Base-by-base conservation (phyloP, 2,329 filamentous ascomycete genomes). In the Penicillium corylophilum region DNA sequence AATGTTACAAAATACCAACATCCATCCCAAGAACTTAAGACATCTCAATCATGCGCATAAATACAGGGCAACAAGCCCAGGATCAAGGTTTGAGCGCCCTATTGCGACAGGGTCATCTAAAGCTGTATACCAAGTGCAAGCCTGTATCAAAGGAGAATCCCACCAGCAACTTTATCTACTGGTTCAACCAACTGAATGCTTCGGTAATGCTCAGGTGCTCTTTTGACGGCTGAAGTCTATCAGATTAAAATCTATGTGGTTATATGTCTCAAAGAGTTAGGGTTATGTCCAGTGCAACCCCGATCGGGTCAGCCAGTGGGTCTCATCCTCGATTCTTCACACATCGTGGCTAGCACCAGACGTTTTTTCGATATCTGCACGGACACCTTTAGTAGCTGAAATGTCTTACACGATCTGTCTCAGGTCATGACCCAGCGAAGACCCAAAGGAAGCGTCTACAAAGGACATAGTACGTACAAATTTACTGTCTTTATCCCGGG, bases 351-450 rank as follows among this genome's bases (percentile, higher is more conserved):
- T n/a, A 36, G 22, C 44, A 28, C 35, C 41, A 24, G 48, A 50
- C 36, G 36, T 10, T 20, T 44, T 46, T 47, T 43, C 39, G 31
- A 51, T 39, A 24, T 54, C 50, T 46, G 50, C 53, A 57, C 53
- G 50, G 53, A 56, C 53, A 50, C 46, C 48, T 35, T 54, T 56
- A 46, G 26, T 31, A 56, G 53, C 40, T 41, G 40, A 40, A 31
- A 48, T 24, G 50, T 53, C 43, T 40, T 51, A 53, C 55, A 50
- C 50, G 47, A 57, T 53, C 48, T 41, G 53, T 33, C 18, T 26
- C n/a, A 9, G 39, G 20, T 22, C 31, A 50, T 28, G 23, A 44
- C 45, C 39, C 35, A 39, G 24, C 18, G 33, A 28, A 24, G 44
- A 40, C 23, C 20, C n/a, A 8, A 38, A 16, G 33, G 6, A 18